phyloP scores from a whole-genome alignment of 1,284 basidiomycete species.

The Fistulina hepatica region DNA sequence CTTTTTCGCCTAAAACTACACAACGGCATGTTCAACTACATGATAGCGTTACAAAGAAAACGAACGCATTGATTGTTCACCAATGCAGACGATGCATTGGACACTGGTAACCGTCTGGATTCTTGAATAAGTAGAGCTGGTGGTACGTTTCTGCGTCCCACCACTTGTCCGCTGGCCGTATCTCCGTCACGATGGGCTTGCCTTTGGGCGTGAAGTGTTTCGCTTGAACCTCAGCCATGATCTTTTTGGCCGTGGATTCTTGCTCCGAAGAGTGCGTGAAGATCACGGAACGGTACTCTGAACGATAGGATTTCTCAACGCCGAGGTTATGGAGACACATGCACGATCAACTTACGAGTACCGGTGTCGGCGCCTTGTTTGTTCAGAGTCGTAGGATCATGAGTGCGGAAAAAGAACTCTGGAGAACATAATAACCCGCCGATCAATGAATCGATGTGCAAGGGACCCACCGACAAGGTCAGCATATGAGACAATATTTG shows the following conservation, averaged over 20 bases:
- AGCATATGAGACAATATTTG: constrained; percentile 62
- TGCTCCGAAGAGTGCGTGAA: constrained; percentile 79
- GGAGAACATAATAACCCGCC: not conserved
- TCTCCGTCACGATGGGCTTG: constrained; percentile 69
- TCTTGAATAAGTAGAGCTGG: constrained; percentile 72
- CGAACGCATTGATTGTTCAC: too few relatives aligned
- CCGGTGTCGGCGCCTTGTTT: constrained; percentile 71
- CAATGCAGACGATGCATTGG: constrained; percentile 38
- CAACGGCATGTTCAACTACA: too few relatives aligned
- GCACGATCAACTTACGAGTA: constrained; percentile 46
- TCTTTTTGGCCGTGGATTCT: constrained; percentile 58
- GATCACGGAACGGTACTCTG: constrained; percentile 92
- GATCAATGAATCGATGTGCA: not conserved
- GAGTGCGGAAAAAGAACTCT: constrained; percentile 93
- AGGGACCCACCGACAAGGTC: constrained; percentile 63
- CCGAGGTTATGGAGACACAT: too few relatives aligned
- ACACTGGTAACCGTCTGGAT: constrained; percentile 38
- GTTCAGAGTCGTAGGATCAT: constrained; percentile 84
- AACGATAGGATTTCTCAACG: not conserved
- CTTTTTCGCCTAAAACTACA: too few relatives aligned
- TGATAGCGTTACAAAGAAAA: too few relatives aligned
- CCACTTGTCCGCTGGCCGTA: constrained; percentile 58
- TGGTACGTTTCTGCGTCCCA: constrained; percentile 82
- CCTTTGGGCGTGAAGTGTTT: constrained; percentile 73
- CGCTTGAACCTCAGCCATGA: constrained; percentile 79